phyloP scores from a whole-genome alignment of 768 basidiomycete species.

The Russula earlei region DNA sequence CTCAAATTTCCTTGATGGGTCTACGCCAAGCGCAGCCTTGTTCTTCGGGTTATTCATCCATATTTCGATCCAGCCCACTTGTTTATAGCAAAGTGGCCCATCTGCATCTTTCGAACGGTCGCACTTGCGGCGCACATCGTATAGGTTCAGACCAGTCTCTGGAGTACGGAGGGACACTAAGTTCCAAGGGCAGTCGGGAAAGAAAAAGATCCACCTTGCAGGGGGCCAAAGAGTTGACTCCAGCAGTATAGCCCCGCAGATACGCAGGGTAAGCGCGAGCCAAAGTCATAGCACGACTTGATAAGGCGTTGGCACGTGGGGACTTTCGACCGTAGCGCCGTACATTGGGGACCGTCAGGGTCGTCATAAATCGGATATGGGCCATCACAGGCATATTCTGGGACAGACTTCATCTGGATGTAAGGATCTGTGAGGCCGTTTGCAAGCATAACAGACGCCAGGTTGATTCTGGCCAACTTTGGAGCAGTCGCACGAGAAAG shows the following conservation, averaged over 20 bases:
- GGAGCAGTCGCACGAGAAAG: slow-evolving; percentile 36
- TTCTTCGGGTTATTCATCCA: slow-evolving; percentile 74
- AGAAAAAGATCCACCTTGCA: slow-evolving; percentile 46
- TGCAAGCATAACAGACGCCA: slow-evolving; percentile 75
- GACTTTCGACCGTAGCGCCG: slow-evolving; percentile 36
- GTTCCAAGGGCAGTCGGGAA: not conserved
- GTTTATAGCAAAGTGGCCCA: slow-evolving; percentile 54
- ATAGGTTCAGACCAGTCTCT: slow-evolving; percentile 79
- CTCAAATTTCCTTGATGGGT: slow-evolving; percentile 47
- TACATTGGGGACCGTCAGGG: slow-evolving; percentile 38
- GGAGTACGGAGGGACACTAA: not conserved
- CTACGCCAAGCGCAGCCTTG: slow-evolving; percentile 74
- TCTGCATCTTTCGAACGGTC: slow-evolving; percentile 59
- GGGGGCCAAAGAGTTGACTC: slow-evolving; percentile 56
- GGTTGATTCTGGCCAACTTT: slow-evolving; percentile 61
- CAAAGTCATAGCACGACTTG: slow-evolving; percentile 38
- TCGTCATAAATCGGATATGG: slow-evolving; percentile 75
- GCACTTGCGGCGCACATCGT: slow-evolving; percentile 75
- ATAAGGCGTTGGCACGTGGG: slow-evolving; percentile 46
- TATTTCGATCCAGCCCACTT: slow-evolving; percentile 81
- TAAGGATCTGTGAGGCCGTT: slow-evolving; percentile 84
- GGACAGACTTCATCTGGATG: slow-evolving; percentile 68
- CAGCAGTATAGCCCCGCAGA: slow-evolving; percentile 74
- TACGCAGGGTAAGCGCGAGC: slow-evolving; percentile 37
- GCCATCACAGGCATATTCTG: slow-evolving; percentile 76